Percentiles rank a stretch among this genome's conserved stretches.
Conservation (phyloP, 2,329 filamentous ascomycete genomes). For the Paracorniculantispora psalliotae region DNA sequence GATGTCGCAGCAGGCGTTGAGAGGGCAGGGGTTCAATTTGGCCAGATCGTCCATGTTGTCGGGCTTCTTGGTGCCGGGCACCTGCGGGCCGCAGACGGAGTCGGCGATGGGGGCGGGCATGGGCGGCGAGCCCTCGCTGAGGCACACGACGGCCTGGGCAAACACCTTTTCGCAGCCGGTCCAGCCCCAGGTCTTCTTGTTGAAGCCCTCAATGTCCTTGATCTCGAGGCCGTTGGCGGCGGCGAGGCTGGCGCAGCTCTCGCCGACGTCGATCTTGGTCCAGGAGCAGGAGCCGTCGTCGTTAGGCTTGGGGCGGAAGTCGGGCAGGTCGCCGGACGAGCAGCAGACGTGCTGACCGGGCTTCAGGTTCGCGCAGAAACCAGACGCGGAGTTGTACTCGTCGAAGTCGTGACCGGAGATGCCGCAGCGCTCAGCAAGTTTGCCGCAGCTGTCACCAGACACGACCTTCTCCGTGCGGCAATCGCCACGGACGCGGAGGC, state of each 20-base stretch:
- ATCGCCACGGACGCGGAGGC: too few species aligned
- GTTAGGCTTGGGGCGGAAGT: conserved; percentile 27
- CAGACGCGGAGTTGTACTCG: too few species aligned
- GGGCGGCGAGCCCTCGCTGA: conserved; percentile 25
- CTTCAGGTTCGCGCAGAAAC: conserved; percentile 22
- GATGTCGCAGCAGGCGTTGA: conserved; percentile 29
- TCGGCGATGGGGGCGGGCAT: conserved; percentile 22
- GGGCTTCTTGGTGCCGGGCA: conserved; percentile 17
- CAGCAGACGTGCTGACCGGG: conserved; percentile 28
- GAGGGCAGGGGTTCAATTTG: conserved; percentile 25
- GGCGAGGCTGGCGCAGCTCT: conserved; percentile 30
- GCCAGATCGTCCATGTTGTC: conserved; percentile 14
- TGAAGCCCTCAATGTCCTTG: not conserved
- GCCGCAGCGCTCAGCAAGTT: too few species aligned
- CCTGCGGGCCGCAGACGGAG: conserved; percentile 27
- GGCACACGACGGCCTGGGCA: conserved; percentile 20
- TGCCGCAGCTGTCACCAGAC: too few species aligned
- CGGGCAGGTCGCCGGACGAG: conserved; percentile 28
- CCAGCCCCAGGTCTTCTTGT: conserved; percentile 25
- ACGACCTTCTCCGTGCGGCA: too few species aligned
- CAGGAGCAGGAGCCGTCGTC: conserved; percentile 31
- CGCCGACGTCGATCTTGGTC: conserved; percentile 27
- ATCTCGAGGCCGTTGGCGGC: not conserved
- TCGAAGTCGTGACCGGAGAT: too few species aligned
- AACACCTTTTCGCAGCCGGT: conserved; percentile 18